Evolutionary conservation across 768 basidiomycete species (phyloP), one percentile per base, ranked within the genome.

Genomic region (Naganishia friedmannii): DNA sequence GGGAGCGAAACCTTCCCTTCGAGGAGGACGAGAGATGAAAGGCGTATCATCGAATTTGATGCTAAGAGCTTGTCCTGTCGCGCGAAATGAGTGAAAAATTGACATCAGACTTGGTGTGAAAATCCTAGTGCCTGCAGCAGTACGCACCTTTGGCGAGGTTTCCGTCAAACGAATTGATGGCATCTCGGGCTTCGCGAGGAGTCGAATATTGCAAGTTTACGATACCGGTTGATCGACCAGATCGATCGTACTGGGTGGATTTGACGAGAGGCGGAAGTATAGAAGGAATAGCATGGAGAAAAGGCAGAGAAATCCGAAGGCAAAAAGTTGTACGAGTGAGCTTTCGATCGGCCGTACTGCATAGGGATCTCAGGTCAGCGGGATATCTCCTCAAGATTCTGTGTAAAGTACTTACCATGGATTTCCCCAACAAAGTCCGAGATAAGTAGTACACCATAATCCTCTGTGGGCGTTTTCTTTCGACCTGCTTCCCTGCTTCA

Each of bases 141-240:
- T 42, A 58, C 74, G 31, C 80, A 93, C 93, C 91, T 83, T 92
- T 95, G 39, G 92, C 91, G 72, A 92, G 85, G 74, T 91, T 89
- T 54, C 92, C 92, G 77, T 93, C 86, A 70, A 89, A 90, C 73
- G 90, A 88, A 72, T 88, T 89, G 82, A 91, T 91, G 66, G 92
- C 93, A 70, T 86, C 84, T 46, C 88, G 87, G 39, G 93, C 93
- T 79, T 95, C 90, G 67, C 86, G 84, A 21, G 86, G 75, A 2
- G 88, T 91, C 82, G 91, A 89, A 83, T 88, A 95, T 10, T 87
- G 85, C 79, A 96, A 84, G 74, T 87, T 86, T 69, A 90, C 93
- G 74, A 87, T 85, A 70, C 93, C 93, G 23, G 86, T 87, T 55
- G 93, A 95, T 79, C 93, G 90, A 74, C 93, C 93, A 76, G 93